Percentiles rank a stretch among this genome's conserved stretches.
These are phyloP conservation scores for Microthlaspi erraticum DNA, from an alignment of 345 rosid genomes.

Conservation along the genomic window DNA sequence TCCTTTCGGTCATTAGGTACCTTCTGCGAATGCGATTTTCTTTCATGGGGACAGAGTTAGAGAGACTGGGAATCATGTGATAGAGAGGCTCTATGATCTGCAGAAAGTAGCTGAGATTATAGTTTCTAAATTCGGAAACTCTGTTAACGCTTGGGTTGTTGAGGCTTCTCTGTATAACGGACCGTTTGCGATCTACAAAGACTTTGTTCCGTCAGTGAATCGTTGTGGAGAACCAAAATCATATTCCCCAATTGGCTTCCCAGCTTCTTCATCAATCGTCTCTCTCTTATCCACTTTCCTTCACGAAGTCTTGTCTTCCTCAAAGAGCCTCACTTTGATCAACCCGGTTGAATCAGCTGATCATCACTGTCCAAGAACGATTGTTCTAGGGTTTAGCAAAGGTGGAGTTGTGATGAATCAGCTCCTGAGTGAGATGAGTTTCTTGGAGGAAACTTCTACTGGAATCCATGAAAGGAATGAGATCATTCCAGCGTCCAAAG, in stretches of 20 bases:
- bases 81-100: constrained; percentile 74
- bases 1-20: constrained; percentile 49
- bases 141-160: constrained; percentile 74
- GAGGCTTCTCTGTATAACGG: constrained; percentile 75
- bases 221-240: constrained; percentile 65
- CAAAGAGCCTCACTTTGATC: constrained; percentile 40
- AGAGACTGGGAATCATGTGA: constrained; percentile 65
- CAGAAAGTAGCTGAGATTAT: constrained; percentile 65
- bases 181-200: constrained; percentile 72
- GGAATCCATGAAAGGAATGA: constrained; percentile 37
- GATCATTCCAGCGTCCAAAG: constrained; percentile 57
- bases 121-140: constrained; percentile 73
- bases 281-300: constrained; percentile 66
- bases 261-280: constrained; percentile 69
- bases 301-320: constrained; percentile 49
- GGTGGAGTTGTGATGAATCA: constrained; percentile 92
- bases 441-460: constrained; percentile 32
- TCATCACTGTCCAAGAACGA: constrained; percentile 50
- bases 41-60: constrained; percentile 76
- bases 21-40: constrained; percentile 74
- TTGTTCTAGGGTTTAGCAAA: constrained; percentile 84
- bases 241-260: constrained; percentile 60
- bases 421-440: constrained; percentile 69
- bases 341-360: constrained; percentile 21
- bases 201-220: constrained; percentile 71